A percentile compares a stretch with the other conserved stretches of the same genome.
Evolutionary conservation across 2,329 filamentous ascomycete species (phyloP).

Genomic region (Emmonsia crescens): DNA sequence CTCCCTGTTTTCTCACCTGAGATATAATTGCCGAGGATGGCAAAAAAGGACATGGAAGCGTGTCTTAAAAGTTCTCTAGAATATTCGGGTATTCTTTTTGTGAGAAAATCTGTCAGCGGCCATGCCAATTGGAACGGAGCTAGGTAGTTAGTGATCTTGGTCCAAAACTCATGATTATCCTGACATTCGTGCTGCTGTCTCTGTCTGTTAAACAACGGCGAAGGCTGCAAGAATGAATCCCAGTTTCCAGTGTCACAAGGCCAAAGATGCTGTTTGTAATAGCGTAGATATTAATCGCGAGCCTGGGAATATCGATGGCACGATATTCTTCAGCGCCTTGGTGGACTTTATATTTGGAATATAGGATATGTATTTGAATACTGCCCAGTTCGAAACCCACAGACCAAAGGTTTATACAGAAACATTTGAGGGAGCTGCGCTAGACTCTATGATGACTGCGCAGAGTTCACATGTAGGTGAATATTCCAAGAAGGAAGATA

Average conservation of each 20-base stretch:
- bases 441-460: background rate
- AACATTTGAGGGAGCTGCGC: background rate
- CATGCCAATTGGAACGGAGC: background rate
- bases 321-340: background rate
- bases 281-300: background rate
- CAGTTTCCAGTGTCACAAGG: no score
- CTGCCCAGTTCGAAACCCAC: no score
- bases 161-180: slow-evolving; percentile 30
- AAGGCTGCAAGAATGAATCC: no score
- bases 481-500: no score
- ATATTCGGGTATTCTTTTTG: background rate
- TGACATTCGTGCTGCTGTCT: slow-evolving; percentile 27
- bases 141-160: background rate
- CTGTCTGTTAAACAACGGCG: slow-evolving; percentile 31
- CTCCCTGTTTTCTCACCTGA: background rate
- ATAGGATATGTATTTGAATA: background rate
- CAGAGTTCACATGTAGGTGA: background rate
- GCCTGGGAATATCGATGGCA: background rate
- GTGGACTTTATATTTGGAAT: no score
- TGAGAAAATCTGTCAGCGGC: no score
- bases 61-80: background rate
- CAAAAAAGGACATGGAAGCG: background rate
- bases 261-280: no score
- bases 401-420: background rate
- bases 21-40: no score